phyloP scores from a whole-genome alignment of 2,329 filamentous ascomycete species.

The Amauroascus verrucosus region DNA sequence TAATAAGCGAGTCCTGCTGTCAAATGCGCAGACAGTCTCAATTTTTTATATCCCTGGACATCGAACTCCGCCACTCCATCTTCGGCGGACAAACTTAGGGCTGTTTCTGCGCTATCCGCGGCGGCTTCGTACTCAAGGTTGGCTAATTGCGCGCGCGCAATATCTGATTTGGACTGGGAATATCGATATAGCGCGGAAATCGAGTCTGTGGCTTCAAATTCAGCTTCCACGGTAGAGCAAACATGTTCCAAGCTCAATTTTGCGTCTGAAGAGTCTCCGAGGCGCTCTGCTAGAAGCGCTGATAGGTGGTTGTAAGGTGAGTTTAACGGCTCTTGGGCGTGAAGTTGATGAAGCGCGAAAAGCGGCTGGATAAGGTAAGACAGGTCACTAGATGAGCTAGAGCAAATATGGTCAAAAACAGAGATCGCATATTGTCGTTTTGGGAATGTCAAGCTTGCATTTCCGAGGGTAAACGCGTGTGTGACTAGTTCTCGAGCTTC shows the following conservation, averaged over 20 bases:
- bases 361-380: slow-evolving; percentile 67
- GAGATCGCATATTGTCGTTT: slow-evolving; percentile 71
- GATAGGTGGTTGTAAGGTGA: slow-evolving; percentile 65
- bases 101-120: slow-evolving; percentile 67
- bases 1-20: slow-evolving; percentile 78
- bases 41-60: slow-evolving; percentile 53
- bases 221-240: slow-evolving; percentile 60
- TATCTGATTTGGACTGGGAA: slow-evolving; percentile 73
- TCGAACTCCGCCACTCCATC: slow-evolving; percentile 56
- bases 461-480: slow-evolving; percentile 87
- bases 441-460: slow-evolving; percentile 60
- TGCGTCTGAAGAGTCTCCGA: slow-evolving; percentile 56
- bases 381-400: slow-evolving; percentile 37
- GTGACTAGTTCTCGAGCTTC: slow-evolving; percentile 81
- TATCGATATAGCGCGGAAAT: slow-evolving; percentile 61
- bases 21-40: slow-evolving; percentile 72
- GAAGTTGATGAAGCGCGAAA: slow-evolving; percentile 76
- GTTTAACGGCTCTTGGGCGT: slow-evolving; percentile 59
- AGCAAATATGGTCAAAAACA: slow-evolving; percentile 69
- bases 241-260: slow-evolving; percentile 55
- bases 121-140: slow-evolving; percentile 55
- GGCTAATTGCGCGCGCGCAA: slow-evolving; percentile 74
- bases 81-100: slow-evolving; percentile 66
- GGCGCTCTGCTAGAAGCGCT: slow-evolving; percentile 71
- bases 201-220: slow-evolving; percentile 79